Percentiles rank a stretch among this genome's conserved stretches.
Evolutionary conservation across 2,329 filamentous ascomycete genomes (phyloP).

Genomic region (Neonectria sp.): DNA sequence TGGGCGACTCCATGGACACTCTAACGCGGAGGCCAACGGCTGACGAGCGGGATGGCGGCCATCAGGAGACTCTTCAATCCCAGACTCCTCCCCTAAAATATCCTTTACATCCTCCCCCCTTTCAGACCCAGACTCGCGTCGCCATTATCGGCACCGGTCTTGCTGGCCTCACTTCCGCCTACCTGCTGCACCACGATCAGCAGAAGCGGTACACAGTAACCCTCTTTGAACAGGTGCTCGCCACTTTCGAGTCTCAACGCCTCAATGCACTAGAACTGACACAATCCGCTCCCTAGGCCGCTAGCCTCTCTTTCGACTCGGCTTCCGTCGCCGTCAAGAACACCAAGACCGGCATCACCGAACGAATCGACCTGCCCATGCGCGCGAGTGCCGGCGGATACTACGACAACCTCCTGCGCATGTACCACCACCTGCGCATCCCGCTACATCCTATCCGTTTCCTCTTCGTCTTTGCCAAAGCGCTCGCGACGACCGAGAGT

Average conservation of each 20-base stretch:
- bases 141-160: constrained; percentile 57
- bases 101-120: not conserved
- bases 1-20: not conserved
- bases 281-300: constrained; percentile 44
- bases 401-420: constrained; percentile 68
- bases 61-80: not conserved
- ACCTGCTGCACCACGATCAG: constrained; percentile 53
- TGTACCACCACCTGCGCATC: constrained; percentile 70
- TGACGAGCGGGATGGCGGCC: not conserved
- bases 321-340: constrained; percentile 56
- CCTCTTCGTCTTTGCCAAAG: constrained; percentile 65
- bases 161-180: constrained; percentile 55
- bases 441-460: constrained; percentile 66
- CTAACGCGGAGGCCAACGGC: not conserved
- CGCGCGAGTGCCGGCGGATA: constrained; percentile 60
- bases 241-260: not conserved
- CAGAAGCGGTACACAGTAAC: constrained; percentile 52
- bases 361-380: constrained; percentile 58
- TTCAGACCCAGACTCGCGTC: constrained; percentile 17
- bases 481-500: constrained; percentile 26
- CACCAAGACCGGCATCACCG: constrained; percentile 46
- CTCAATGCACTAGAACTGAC: not conserved
- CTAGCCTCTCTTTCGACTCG: constrained; percentile 54
- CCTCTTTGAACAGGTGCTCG: constrained; percentile 55
- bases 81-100: not conserved